Evolutionary conservation across 306 rosid genomes (phyloP).

Genomic region (Quercus gilva): DNA sequence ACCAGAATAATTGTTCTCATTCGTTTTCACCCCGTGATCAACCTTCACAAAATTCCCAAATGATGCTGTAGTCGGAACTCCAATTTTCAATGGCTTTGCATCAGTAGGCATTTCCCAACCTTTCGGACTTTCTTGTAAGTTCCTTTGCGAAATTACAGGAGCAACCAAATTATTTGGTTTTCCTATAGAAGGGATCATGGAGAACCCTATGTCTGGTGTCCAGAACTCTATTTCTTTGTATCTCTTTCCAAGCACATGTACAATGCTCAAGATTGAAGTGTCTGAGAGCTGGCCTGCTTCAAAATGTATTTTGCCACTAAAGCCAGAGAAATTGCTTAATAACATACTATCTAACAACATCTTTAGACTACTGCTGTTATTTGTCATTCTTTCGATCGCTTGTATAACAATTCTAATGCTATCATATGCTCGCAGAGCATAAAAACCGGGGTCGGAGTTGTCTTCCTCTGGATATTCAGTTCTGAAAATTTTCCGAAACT

Average conservation of each 20-base stretch:
- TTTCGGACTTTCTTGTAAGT: conserved; percentile 31
- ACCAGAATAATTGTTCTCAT: conserved; percentile 31
- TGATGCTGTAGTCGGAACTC: conserved; percentile 44
- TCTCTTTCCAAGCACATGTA: conserved; percentile 43
- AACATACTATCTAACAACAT: conserved; percentile 21
- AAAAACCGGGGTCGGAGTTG: conserved; percentile 44
- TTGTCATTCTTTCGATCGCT: conserved; percentile 36
- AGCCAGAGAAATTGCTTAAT: conserved; percentile 41
- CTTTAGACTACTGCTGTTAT: conserved; percentile 3
- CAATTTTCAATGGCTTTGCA: conserved; percentile 47
- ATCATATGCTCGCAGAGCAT: conserved; percentile 64
- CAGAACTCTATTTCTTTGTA: conserved; percentile 56
- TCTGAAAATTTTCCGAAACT: conserved; percentile 34
- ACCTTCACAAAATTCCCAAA: conserved; percentile 59
- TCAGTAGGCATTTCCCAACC: conserved; percentile 64
- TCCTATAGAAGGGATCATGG: background rate
- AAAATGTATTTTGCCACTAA: conserved; percentile 58
- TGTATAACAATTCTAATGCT: conserved; percentile 43
- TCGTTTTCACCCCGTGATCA: conserved; percentile 15
- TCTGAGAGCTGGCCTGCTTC: conserved; percentile 32
- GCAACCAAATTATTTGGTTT: conserved; percentile 4
- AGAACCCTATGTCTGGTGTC: conserved; percentile 44
- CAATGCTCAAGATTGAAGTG: conserved; percentile 36
- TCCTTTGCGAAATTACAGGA: conserved; percentile 58
- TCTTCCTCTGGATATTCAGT: conserved; percentile 40